Evolutionary conservation across 2,329 filamentous ascomycete genomes (phyloP).

Genomic region (Aspergillus udagawae): DNA sequence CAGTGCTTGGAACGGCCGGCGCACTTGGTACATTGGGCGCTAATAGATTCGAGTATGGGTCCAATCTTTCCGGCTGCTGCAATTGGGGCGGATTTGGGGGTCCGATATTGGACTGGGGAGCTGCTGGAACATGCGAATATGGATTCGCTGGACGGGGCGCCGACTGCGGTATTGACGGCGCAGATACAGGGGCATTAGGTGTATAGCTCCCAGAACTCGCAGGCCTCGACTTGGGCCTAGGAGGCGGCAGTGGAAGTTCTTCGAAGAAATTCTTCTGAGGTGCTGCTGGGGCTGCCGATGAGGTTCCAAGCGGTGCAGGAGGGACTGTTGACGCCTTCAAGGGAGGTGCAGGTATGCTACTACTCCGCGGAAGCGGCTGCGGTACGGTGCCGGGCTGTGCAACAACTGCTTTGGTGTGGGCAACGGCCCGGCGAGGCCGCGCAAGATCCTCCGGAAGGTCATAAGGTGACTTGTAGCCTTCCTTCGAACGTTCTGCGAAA

Average conservation of each 20-base stretch:
- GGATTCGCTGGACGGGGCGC: slow-evolving; percentile 14
- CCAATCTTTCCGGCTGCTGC: slow-evolving; percentile 29
- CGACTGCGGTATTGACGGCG: slow-evolving; percentile 13
- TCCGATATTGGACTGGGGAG: slow-evolving; percentile 17
- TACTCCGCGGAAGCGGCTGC: slow-evolving; percentile 58
- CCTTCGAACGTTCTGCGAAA: slow-evolving; percentile 85
- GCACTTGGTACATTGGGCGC: slow-evolving; percentile 25
- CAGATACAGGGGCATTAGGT: slow-evolving; percentile 28
- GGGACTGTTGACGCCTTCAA: slow-evolving; percentile 13
- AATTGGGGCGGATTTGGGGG: slow-evolving; percentile 19
- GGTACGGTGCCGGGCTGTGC: slow-evolving; percentile 43
- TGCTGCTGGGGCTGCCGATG: slow-evolving; percentile 23
- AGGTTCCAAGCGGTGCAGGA: slow-evolving; percentile 29
- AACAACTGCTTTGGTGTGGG: slow-evolving; percentile 53
- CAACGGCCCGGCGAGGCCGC: slow-evolving; percentile 58
- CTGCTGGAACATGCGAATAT: slow-evolving; percentile 17
- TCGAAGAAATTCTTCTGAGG: slow-evolving; percentile 64
- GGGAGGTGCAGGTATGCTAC: slow-evolving; percentile 50
- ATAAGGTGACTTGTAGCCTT: slow-evolving; percentile 89
- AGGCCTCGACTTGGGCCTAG: slow-evolving; percentile 54
- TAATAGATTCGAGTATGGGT: slow-evolving; percentile 28
- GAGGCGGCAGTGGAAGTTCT: slow-evolving; percentile 61
- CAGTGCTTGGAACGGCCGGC: slow-evolving; percentile 25
- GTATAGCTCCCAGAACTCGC: slow-evolving; percentile 43
- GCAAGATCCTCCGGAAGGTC: slow-evolving; percentile 87